These are phyloP conservation scores for Alternaria ventricosa DNA, from an alignment of 2,329 filamentous ascomycete species.

Conservation along the genomic window DNA sequence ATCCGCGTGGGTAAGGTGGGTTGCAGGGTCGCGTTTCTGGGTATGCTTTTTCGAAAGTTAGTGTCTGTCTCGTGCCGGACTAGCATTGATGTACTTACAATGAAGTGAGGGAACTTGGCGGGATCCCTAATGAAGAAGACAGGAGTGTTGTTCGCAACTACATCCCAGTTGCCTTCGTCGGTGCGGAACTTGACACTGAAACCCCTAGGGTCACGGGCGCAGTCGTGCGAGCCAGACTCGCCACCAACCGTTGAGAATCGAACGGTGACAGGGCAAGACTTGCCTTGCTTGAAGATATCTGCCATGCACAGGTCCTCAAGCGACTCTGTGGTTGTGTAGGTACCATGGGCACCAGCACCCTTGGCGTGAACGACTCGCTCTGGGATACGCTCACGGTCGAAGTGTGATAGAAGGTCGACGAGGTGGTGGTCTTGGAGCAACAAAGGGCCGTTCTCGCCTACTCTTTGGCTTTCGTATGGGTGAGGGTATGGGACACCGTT, in stretches of 20 bases:
- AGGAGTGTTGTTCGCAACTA: slow-evolving; percentile 76
- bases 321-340: slow-evolving; percentile 55
- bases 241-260: slow-evolving; percentile 80
- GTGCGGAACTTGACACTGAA: slow-evolving; percentile 78
- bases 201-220: slow-evolving; percentile 73
- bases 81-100: slow-evolving; percentile 36
- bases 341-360: slow-evolving; percentile 57
- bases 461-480: slow-evolving; percentile 64
- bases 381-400: slow-evolving; percentile 59
- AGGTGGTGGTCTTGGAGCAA: slow-evolving; percentile 62
- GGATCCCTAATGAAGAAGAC: slow-evolving; percentile 79
- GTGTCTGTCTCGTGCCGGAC: background rate
- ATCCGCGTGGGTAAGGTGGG: slow-evolving; percentile 70
- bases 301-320: slow-evolving; percentile 55
- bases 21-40: slow-evolving; percentile 75
- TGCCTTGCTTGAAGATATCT: slow-evolving; percentile 65
- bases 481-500: slow-evolving; percentile 65
- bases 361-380: slow-evolving; percentile 61
- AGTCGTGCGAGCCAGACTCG: slow-evolving; percentile 74
- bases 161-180: slow-evolving; percentile 75
- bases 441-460: slow-evolving; percentile 64
- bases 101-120: slow-evolving; percentile 70
- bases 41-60: slow-evolving; percentile 56
- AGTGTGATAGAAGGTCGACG: slow-evolving; percentile 58
- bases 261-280: slow-evolving; percentile 70